Evolutionary conservation across 2,329 filamentous ascomycete genomes (phyloP), one percentile per base, ranked within the genome.

Genomic region (Ustulina deusta): DNA sequence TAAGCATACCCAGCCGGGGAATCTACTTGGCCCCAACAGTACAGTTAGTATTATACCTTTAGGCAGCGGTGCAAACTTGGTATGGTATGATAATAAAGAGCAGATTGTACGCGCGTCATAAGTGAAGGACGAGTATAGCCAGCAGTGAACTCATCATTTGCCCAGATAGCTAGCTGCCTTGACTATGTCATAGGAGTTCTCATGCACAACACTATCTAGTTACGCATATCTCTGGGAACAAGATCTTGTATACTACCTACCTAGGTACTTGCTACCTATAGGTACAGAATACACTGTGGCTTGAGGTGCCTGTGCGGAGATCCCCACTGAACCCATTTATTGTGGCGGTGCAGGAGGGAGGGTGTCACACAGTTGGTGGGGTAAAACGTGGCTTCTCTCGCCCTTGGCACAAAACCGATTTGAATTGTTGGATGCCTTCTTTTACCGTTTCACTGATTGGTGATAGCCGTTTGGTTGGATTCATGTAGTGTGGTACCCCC

Each of bases 321-420:
- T 36, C 34, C 34, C 34, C 9, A 46, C 42, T 25, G 1, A 9
- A 46, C 4, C 2, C 44, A 48, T 25, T 27, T n/a, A 15, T 58
- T 66, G 64, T 66, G 64, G 64, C 64, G 59, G 64, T 66, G 64
- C 38, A 34, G n/a, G 25, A 4, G 17, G n/a, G 36, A 38, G 38
- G 17, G 25, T 32, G 49, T 52, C 17, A 32, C 40, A 29, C 42
- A 22, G 46, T 48, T 63, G 56, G 63, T 69, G 63, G 66, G 63
- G 66, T 69, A 69, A 69, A 69, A 66, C 66, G 66, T 69, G 66
- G 66, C 66, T 69, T 59, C 15, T 63, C 49, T 51, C 42, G 42
- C 44, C 40, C 58, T 48, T 54, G 36, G 38, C 60, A 34, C 9
- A 5, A 15, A 54, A 58, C 17, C 25, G 44, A 49, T 63, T 59